Percentiles rank a stretch among this genome's conserved stretches.
Conservation (phyloP, 139 green algal genomes). For the Tetraselmis chui region DNA sequence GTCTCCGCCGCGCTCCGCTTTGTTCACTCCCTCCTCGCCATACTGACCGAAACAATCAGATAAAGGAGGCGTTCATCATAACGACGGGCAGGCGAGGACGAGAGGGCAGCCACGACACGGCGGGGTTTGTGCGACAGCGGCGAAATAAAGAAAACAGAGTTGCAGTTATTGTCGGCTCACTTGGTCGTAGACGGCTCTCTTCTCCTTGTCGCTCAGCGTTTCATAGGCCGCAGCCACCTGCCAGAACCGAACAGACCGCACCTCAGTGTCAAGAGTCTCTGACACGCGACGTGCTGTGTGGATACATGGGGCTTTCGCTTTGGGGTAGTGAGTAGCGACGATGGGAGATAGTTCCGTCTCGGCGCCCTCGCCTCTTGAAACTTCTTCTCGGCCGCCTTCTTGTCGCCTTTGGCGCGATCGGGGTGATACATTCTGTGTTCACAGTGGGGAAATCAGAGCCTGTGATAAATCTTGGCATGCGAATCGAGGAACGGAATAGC, state of each 20-base stretch:
- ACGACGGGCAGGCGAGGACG: too few species aligned
- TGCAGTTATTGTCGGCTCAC: conserved; percentile 18
- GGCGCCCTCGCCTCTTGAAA: conserved; percentile 9
- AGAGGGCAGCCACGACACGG: too few species aligned
- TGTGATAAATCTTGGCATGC: too few species aligned
- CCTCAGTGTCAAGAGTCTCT: too few species aligned
- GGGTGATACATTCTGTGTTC: neutral
- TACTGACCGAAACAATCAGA: conserved; percentile 23
- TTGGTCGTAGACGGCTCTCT: conserved; percentile 69
- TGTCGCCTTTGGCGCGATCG: neutral
- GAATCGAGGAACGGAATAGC: neutral
- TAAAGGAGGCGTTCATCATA: too few species aligned
- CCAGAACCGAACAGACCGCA: too few species aligned
- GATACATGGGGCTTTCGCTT: too few species aligned
- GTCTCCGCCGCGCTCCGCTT: conserved; percentile 1
- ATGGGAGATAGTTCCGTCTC: too few species aligned
- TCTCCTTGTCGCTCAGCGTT: conserved; percentile 68
- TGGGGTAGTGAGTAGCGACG: too few species aligned
- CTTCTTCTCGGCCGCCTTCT: conserved; percentile 2
- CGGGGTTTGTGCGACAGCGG: neutral
- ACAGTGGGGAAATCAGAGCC: too few species aligned
- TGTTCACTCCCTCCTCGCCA: conserved; percentile 65
- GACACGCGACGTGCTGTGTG: too few species aligned
- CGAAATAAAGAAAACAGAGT: conserved; percentile 1
- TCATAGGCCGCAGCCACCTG: conserved; percentile 72